phyloP scores from a whole-genome alignment of 805 yeast genomes.

The Spathaspora passalidarum region DNA sequence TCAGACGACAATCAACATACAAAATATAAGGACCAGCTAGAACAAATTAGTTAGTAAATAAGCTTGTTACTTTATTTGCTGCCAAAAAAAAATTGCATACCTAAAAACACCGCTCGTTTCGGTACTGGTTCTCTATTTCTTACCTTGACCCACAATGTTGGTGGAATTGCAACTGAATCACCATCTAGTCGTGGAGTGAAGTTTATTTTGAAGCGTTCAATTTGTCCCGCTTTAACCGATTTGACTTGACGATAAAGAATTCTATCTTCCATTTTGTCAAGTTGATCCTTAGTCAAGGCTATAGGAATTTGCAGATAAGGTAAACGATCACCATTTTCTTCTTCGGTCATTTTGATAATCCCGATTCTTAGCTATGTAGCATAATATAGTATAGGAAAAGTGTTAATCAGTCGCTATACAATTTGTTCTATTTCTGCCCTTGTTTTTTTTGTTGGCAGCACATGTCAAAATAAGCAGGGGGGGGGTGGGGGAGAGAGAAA shows the following conservation, averaged over 20 bases:
- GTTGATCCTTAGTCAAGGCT: slow-evolving; percentile 7
- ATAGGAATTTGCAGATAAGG: neutral
- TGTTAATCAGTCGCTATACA: neutral
- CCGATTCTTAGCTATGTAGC: too few relatives aligned
- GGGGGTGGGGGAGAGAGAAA: too few relatives aligned
- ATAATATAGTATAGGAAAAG: neutral
- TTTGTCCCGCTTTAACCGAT: slow-evolving; percentile 56
- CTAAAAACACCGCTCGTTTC: slow-evolving; percentile 72
- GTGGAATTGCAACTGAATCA: slow-evolving; percentile 12
- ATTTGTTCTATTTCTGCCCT: neutral
- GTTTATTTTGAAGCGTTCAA: slow-evolving; percentile 52
- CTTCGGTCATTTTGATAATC: neutral
- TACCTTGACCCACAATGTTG: slow-evolving; percentile 50
- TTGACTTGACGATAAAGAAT: slow-evolving; percentile 35
- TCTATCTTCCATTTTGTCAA: slow-evolving; percentile 10
- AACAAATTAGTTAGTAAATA: neutral
- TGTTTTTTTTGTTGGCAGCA: neutral
- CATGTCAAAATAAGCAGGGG: too few relatives aligned
- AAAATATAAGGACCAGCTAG: slow-evolving; percentile 81
- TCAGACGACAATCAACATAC: slow-evolving; percentile 77
- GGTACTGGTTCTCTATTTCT: slow-evolving; percentile 71
- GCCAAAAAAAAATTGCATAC: neutral
- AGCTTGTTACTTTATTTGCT: neutral
- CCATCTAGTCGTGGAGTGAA: slow-evolving; percentile 36
- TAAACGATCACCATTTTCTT: neutral